Conservation (phyloP, 352 stramenopile species). For the Paralagenidium karlingii region DNA sequence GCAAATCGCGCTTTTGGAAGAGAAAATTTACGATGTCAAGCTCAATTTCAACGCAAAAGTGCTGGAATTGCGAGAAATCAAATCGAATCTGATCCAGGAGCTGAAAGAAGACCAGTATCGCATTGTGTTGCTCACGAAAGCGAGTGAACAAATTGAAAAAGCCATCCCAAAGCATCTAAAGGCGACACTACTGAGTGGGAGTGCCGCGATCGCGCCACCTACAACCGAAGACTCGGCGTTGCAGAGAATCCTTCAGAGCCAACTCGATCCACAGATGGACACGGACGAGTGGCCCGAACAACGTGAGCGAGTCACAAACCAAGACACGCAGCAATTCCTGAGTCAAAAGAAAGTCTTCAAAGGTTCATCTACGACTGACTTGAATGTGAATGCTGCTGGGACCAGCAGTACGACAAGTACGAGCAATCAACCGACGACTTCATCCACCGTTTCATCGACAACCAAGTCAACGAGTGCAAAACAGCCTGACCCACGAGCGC, state of each 20-base stretch:
- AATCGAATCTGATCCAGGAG: conserved; percentile 66
- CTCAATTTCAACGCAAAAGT: conserved; percentile 87
- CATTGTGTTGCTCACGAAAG: conserved; percentile 26
- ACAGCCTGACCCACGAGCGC: too few relatives aligned
- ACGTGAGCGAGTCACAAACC: conserved; percentile 63
- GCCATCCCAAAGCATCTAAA: too few relatives aligned
- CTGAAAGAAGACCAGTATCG: conserved; percentile 42
- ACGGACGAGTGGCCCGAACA: conserved; percentile 83
- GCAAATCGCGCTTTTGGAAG: conserved; percentile 80
- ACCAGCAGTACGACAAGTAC: too few relatives aligned
- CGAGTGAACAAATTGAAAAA: too few relatives aligned
- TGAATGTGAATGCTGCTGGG: too few relatives aligned
- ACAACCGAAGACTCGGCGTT: conserved; percentile 1
- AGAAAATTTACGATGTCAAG: conserved; percentile 64
- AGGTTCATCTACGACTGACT: too few relatives aligned
- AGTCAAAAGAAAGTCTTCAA: conserved; percentile 37
- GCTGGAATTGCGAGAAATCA: conserved; percentile 81
- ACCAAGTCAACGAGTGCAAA: too few relatives aligned
- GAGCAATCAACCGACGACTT: too few relatives aligned
- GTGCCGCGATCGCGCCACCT: too few relatives aligned
- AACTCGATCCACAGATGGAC: conserved; percentile 32
- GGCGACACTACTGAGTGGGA: too few relatives aligned
- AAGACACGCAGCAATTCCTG: conserved; percentile 63
- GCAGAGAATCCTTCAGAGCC: conserved; percentile 1
- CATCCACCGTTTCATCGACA: too few relatives aligned